phyloP scores from a whole-genome alignment of 1,284 basidiomycete species.

The Ganoderma boninense region DNA sequence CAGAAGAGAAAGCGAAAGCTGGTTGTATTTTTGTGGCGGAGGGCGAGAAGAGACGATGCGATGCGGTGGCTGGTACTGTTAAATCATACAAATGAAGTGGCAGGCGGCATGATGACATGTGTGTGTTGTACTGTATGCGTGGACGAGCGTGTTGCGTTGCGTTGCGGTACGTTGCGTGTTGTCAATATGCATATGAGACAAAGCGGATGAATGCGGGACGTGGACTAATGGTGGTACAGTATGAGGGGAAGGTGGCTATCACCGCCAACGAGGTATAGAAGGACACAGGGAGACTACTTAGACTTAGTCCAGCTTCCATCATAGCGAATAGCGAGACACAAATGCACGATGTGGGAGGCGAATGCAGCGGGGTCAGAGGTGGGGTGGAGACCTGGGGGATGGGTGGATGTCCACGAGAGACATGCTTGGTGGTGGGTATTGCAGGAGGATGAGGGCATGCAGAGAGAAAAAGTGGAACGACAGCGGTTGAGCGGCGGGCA shows the following conservation, averaged over 20 bases:
- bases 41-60: no score
- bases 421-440: not conserved
- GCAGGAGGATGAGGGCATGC: constrained; percentile 4
- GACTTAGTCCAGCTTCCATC: constrained; percentile 11
- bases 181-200: constrained; percentile 27
- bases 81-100: constrained; percentile 4
- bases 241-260: constrained; percentile 16
- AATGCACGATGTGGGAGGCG: not conserved
- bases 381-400: not conserved
- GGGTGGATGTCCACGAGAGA: not conserved
- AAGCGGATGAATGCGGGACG: constrained; percentile 27
- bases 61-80: constrained; percentile 1
- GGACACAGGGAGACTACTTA: constrained; percentile 7
- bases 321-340: constrained; percentile 6
- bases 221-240: constrained; percentile 30
- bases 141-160: constrained; percentile 17
- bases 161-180: constrained; percentile 16
- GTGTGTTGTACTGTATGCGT: constrained; percentile 3
- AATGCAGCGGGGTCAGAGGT: not conserved
- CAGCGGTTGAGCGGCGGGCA: constrained; percentile 26
- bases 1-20: not conserved
- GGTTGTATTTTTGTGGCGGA: not conserved
- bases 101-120: constrained; percentile 5
- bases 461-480: constrained; percentile 19
- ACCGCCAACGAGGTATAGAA: not conserved